phyloP scores from a whole-genome alignment of 1,139 yeast species.

The Protomyces inouyei region DNA sequence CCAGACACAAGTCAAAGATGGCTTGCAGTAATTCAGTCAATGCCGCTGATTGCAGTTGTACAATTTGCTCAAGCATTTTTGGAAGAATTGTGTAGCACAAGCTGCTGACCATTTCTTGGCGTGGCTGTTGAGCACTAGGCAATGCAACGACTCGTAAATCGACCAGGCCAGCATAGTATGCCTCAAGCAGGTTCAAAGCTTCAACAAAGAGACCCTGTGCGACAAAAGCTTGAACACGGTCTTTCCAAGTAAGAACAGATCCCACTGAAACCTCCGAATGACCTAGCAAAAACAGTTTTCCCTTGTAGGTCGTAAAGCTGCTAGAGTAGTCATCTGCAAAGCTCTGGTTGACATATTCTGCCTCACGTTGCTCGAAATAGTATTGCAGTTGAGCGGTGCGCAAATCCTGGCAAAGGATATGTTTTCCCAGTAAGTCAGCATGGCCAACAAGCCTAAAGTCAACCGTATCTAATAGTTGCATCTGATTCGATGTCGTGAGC shows the following conservation, averaged over 20 bases:
- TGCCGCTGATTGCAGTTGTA: background rate
- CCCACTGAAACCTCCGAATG: constrained; percentile 53
- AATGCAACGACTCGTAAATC: constrained; percentile 51
- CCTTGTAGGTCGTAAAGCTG: constrained; percentile 44
- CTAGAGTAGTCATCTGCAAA: constrained; percentile 41
- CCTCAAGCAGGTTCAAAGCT: constrained; percentile 55
- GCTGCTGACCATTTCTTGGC: constrained; percentile 51
- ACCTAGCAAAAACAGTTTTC: constrained; percentile 50
- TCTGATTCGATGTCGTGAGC: constrained; percentile 49
- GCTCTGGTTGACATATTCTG: constrained; percentile 24
- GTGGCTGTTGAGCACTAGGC: constrained; percentile 46
- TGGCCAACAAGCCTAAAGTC: constrained; percentile 42
- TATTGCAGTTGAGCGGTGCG: constrained; percentile 36
- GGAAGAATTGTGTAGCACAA: constrained; percentile 44
- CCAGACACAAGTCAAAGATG: constrained; percentile 42
- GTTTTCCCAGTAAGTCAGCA: constrained; percentile 47
- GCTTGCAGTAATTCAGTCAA: background rate
- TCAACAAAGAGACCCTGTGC: constrained; percentile 48
- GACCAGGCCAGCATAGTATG: constrained; percentile 51
- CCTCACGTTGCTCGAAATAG: constrained; percentile 34
- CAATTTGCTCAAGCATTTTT: constrained; percentile 45
- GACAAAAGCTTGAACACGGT: constrained; percentile 50
- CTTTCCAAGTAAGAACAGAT: constrained; percentile 68
- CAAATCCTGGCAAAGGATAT: constrained; percentile 45
- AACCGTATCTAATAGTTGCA: constrained; percentile 45